These are phyloP conservation scores for Baorangia bicolor DNA, from an alignment of 768 basidiomycete genomes.

Conservation along the genomic window DNA sequence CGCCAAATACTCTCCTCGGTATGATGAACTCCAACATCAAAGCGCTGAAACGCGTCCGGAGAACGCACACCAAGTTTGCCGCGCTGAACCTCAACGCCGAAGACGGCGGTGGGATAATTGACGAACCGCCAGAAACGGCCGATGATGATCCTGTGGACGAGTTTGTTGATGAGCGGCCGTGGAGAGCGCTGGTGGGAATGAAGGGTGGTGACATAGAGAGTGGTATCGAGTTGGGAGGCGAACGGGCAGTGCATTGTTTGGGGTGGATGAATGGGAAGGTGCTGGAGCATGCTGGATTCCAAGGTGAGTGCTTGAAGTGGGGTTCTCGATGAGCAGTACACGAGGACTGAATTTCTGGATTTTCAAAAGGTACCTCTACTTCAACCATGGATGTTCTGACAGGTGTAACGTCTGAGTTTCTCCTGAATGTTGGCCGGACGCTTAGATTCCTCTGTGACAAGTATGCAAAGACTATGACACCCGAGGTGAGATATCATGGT, in stretches of 20 bases:
- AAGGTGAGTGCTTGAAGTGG: slow-evolving; percentile 53
- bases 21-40: slow-evolving; percentile 77
- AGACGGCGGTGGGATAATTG: slow-evolving; percentile 36
- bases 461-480: slow-evolving; percentile 72
- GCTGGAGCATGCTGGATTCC: slow-evolving; percentile 89
- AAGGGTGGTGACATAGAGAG: slow-evolving; percentile 6
- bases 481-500: slow-evolving; percentile 60
- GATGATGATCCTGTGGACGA: slow-evolving; percentile 29
- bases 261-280: slow-evolving; percentile 75
- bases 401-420: slow-evolving; percentile 75
- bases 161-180: slow-evolving; percentile 59
- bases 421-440: slow-evolving; percentile 83
- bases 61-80: slow-evolving; percentile 70
- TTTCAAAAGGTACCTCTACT: slow-evolving; percentile 64
- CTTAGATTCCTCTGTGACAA: slow-evolving; percentile 82
- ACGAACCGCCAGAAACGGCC: slow-evolving; percentile 35
- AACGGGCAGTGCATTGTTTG: slow-evolving; percentile 61
- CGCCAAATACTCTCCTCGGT: slow-evolving; percentile 52
- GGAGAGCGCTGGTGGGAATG: slow-evolving; percentile 38
- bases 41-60: slow-evolving; percentile 69
- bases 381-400: slow-evolving; percentile 75
- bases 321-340: neutral
- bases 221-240: slow-evolving; percentile 56
- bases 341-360: slow-evolving; percentile 2
- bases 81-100: slow-evolving; percentile 45